These are phyloP conservation scores for Colletotrichum melonis DNA, from an alignment of 2,329 filamentous ascomycete genomes.

Conservation along the genomic window DNA sequence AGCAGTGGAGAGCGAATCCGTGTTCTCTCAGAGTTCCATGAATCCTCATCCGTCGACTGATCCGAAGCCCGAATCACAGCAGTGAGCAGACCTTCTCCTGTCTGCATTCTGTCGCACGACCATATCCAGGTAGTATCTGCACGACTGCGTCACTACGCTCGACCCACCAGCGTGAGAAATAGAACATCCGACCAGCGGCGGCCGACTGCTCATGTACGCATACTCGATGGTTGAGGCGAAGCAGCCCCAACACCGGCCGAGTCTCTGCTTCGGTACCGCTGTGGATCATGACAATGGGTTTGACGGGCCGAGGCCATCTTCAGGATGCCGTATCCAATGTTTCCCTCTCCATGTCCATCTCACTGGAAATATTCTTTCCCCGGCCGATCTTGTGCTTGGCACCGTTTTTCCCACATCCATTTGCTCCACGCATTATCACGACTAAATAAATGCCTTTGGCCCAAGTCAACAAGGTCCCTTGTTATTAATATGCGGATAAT, in stretches of 20 bases:
- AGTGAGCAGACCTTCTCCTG: background rate
- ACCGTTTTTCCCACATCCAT: slow-evolving; percentile 7
- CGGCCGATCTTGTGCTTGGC: slow-evolving; percentile 9
- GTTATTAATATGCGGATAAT: too few species aligned
- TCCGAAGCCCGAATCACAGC: background rate
- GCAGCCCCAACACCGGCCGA: background rate
- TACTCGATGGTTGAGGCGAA: background rate
- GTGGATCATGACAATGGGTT: background rate
- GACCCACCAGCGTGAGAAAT: background rate
- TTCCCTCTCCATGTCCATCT: background rate
- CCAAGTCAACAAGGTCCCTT: too few species aligned
- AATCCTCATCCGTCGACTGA: background rate
- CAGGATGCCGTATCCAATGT: background rate
- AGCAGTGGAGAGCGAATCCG: background rate
- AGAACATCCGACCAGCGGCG: background rate
- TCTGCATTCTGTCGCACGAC: slow-evolving; percentile 2
- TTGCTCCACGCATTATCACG: slow-evolving; percentile 2
- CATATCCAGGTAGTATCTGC: background rate
- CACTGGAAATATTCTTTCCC: background rate
- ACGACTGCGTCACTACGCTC: slow-evolving; percentile 9
- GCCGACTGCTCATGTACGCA: background rate
- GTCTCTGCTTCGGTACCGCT: background rate
- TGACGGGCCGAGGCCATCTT: background rate
- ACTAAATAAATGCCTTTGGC: background rate
- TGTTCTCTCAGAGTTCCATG: background rate